These are phyloP conservation scores for Oleoguttula mirabilis DNA, from an alignment of 495 filamentous ascomycete genomes.

Conservation along the genomic window DNA sequence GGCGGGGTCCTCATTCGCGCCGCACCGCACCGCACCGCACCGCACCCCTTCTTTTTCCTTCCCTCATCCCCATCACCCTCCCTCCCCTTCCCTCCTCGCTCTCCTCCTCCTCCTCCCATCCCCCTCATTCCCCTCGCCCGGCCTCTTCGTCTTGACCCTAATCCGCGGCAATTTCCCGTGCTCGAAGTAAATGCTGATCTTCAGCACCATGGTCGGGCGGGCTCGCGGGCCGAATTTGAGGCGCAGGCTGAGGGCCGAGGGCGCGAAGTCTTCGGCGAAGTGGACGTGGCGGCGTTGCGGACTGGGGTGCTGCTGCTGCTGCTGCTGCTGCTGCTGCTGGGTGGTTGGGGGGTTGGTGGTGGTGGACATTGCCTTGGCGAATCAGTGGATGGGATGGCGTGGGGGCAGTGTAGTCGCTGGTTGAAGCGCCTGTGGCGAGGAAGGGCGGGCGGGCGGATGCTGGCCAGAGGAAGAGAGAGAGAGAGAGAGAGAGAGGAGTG, in stretches of 20 bases:
- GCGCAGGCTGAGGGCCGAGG: background rate
- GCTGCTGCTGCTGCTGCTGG: too few relatives aligned
- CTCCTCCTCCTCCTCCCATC: background rate
- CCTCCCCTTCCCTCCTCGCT: background rate
- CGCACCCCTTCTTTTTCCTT: background rate
- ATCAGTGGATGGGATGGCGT: too few relatives aligned
- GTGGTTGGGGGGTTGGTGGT: too few relatives aligned
- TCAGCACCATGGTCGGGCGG: constrained; percentile 4
- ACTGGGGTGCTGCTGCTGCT: too few relatives aligned
- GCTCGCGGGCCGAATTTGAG: constrained; percentile 6
- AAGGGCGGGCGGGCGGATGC: too few relatives aligned
- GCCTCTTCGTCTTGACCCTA: constrained; percentile 10
- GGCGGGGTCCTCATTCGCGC: too few relatives aligned
- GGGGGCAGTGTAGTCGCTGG: too few relatives aligned
- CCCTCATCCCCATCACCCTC: background rate
- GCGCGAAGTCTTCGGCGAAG: background rate
- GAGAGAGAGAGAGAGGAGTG: too few relatives aligned
- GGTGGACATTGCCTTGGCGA: too few relatives aligned
- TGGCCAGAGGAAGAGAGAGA: too few relatives aligned
- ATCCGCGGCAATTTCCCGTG: constrained; percentile 9
- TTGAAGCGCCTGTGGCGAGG: too few relatives aligned
- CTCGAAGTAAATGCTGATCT: constrained; percentile 13
- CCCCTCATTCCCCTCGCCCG: background rate
- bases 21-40: too few relatives aligned
- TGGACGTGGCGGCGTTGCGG: background rate